Evolutionary conservation across 495 filamentous ascomycete species (phyloP).

Genomic region (Aspergillus sclerotioniger): DNA sequence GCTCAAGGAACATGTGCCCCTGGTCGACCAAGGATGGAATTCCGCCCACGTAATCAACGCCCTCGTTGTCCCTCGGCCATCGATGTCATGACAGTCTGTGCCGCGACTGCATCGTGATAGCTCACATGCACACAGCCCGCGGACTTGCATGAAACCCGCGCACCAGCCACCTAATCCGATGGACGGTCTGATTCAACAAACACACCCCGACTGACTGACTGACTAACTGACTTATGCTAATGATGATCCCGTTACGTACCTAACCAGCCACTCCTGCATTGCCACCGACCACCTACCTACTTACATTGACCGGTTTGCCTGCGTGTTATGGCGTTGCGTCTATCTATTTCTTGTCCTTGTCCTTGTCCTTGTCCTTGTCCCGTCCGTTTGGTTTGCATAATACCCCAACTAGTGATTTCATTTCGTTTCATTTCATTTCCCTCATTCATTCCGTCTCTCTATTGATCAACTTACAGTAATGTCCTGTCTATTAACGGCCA

Average conservation of each 20-base stretch:
- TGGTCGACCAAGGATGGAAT: conserved; percentile 72
- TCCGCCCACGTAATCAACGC: conserved; percentile 77
- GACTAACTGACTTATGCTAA: not conserved
- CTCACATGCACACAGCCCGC: not conserved
- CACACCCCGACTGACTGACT: not conserved
- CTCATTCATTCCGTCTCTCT: not conserved
- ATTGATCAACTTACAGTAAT: no score
- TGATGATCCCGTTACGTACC: not conserved
- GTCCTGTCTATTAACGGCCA: no score
- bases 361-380: conserved; percentile 16
- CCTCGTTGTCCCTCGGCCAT: conserved; percentile 55
- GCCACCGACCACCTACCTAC: not conserved
- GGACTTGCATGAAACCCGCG: not conserved
- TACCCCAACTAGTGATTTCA: conserved; percentile 30
- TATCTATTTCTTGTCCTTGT: conserved; percentile 12
- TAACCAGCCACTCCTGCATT: not conserved
- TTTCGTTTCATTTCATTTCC: not conserved
- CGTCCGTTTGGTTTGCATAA: conserved; percentile 34
- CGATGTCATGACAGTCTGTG: conserved; percentile 15
- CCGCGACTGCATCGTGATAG: not conserved
- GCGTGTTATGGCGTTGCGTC: not conserved
- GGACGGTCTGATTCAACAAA: not conserved
- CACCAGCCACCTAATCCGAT: not conserved
- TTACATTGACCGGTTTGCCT: not conserved
- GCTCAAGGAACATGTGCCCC: conserved; percentile 62